phyloP scores from a whole-genome alignment of 345 rosid genomes.

The Psidium guajava region DNA sequence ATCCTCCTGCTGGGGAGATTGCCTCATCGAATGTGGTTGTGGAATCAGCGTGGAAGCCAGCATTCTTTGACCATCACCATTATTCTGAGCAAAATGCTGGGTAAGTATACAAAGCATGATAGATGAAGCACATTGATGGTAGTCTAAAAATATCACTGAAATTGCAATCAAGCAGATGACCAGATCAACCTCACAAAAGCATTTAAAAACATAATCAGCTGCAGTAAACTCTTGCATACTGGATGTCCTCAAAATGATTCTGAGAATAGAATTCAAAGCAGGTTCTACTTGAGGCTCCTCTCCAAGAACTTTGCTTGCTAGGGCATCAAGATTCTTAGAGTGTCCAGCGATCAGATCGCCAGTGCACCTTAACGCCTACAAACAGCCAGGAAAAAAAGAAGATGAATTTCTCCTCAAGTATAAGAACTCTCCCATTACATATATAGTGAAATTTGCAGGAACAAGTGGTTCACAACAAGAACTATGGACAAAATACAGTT shows the following conservation, averaged over 20 bases:
- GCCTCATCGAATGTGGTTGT: conserved; percentile 46
- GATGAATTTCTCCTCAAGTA: background rate
- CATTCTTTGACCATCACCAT: conserved; percentile 83
- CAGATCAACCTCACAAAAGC: conserved; percentile 76
- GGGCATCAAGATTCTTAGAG: conserved; percentile 69
- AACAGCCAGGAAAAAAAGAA: background rate
- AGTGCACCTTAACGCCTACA: conserved; percentile 75
- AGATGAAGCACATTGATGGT: background rate
- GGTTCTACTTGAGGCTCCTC: conserved; percentile 85
- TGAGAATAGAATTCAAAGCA: conserved; percentile 85
- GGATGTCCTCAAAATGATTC: conserved; percentile 78
- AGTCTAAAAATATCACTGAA: background rate
- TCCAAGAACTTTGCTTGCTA: conserved; percentile 87
- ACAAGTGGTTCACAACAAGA: background rate
- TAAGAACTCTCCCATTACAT: background rate
- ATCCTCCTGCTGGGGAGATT: conserved; percentile 71
- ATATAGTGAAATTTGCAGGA: background rate
- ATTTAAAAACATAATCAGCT: conserved; percentile 80
- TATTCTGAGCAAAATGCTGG: conserved; percentile 33
- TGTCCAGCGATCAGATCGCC: conserved; percentile 70
- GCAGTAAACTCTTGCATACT: conserved; percentile 85
- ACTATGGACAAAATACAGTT: background rate
- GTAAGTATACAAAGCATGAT: conserved; percentile 2
- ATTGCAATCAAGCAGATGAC: background rate
- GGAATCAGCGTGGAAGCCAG: conserved; percentile 92